phyloP scores from a whole-genome alignment of 495 filamentous ascomycete genomes.

The Podospora pseudocomata region DNA sequence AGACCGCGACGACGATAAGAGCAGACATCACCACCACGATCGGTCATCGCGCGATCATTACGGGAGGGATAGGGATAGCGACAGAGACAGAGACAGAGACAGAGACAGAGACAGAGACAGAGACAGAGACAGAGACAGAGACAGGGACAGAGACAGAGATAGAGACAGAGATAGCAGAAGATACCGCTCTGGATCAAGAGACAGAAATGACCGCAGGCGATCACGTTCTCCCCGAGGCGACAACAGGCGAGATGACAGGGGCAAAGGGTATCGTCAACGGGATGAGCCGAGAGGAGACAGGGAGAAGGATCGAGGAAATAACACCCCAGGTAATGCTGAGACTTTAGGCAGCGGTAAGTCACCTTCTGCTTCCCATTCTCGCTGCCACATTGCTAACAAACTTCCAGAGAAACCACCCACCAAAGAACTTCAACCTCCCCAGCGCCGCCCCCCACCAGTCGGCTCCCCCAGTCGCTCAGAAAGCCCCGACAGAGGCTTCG shows the following conservation, averaged over 20 bases:
- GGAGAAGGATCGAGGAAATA: slow-evolving; percentile 17
- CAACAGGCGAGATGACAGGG: slow-evolving; percentile 28
- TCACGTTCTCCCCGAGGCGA: slow-evolving; percentile 37
- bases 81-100: slow-evolving; percentile 16
- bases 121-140: slow-evolving; percentile 31
- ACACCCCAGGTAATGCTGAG: background rate
- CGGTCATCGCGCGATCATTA: slow-evolving; percentile 30
- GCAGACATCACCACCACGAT: slow-evolving; percentile 21
- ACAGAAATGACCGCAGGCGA: slow-evolving; percentile 31
- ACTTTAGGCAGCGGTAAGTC: background rate
- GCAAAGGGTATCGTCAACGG: slow-evolving; percentile 22
- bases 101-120: background rate
- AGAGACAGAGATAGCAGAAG: slow-evolving; percentile 30
- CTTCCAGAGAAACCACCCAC: slow-evolving; percentile 26
- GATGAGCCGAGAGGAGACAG: slow-evolving; percentile 10
- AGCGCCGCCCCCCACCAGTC: slow-evolving; percentile 30
- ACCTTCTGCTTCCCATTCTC: background rate
- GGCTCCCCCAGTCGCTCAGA: slow-evolving; percentile 27
- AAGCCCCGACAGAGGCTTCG: slow-evolving; percentile 11
- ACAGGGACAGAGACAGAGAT: too few species aligned
- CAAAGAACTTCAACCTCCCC: slow-evolving; percentile 21
- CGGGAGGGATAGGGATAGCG: slow-evolving; percentile 33
- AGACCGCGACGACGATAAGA: slow-evolving; percentile 33
- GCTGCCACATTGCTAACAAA: background rate
- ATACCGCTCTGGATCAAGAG: slow-evolving; percentile 42